phyloP scores from a whole-genome alignment of 371 early-diverging fungal genomes.

The Mortierella sp. region DNA sequence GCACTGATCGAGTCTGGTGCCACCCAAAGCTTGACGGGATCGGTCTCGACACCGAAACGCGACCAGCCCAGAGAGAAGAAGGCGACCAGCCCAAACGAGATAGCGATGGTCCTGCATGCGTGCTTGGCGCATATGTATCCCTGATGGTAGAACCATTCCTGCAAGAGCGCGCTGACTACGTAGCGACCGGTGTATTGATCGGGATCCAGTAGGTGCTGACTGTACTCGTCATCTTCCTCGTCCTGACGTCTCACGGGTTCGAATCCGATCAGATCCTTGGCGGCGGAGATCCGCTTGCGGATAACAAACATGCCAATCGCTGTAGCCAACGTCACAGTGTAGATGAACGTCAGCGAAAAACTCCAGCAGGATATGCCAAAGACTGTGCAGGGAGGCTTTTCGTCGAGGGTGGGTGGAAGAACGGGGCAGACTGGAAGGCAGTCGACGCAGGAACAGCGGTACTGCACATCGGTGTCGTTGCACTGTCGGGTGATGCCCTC shows the following conservation, averaged over 20 bases:
- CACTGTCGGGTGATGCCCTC: conserved; percentile 66
- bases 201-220: conserved; percentile 65
- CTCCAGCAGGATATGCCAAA: conserved; percentile 72
- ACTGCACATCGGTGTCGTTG: conserved; percentile 69
- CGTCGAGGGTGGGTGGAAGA: conserved; percentile 65
- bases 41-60: conserved; percentile 68
- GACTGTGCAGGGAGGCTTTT: conserved; percentile 66
- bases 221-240: conserved; percentile 60
- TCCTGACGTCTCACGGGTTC: conserved; percentile 68
- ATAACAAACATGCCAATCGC: conserved; percentile 51
- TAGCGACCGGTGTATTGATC: conserved; percentile 73
- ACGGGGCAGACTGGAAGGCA: conserved; percentile 74
- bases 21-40: conserved; percentile 83
- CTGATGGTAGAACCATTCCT: conserved; percentile 78
- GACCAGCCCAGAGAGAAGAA: conserved; percentile 73
- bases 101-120: conserved; percentile 69
- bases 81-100: conserved; percentile 62
- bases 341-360: conserved; percentile 68
- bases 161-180: conserved; percentile 69
- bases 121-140: conserved; percentile 75
- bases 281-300: conserved; percentile 38
- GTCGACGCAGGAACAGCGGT: conserved; percentile 82
- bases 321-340: conserved; percentile 60
- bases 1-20: conserved; percentile 74
- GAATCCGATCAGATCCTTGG: conserved; percentile 61